phyloP scores from a whole-genome alignment of 139 green algal species.

The Protoeuglena noctilucae region DNA sequence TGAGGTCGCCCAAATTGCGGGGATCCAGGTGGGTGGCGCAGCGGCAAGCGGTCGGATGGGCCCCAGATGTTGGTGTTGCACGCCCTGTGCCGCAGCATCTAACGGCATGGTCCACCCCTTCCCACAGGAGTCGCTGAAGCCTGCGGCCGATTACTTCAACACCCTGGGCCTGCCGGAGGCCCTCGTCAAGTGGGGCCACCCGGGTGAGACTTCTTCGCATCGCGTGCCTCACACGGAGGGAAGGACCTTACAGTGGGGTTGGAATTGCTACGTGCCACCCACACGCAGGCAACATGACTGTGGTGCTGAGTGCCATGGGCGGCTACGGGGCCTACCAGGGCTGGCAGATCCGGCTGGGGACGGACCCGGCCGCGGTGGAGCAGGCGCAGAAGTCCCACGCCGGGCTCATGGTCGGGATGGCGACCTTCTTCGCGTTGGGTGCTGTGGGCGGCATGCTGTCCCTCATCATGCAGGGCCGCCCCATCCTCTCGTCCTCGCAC shows the following conservation, averaged over 20 bases:
- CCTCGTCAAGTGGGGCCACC: slow-evolving; percentile 18
- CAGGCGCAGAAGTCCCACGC: slow-evolving; percentile 58
- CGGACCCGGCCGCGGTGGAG: slow-evolving; percentile 24
- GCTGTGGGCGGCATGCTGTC: slow-evolving; percentile 51
- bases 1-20: too few species aligned
- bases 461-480: slow-evolving; percentile 55
- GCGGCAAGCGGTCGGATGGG: too few species aligned
- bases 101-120: too few species aligned
- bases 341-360: slow-evolving; percentile 35
- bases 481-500: slow-evolving; percentile 47
- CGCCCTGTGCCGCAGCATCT: too few species aligned
- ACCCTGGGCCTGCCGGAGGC: slow-evolving; percentile 25
- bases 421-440: slow-evolving; percentile 59
- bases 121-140: too few species aligned
- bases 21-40: too few species aligned
- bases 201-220: too few species aligned
- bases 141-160: slow-evolving; percentile 27
- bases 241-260: too few species aligned
- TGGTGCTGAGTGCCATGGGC: slow-evolving; percentile 29
- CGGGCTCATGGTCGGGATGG: slow-evolving; percentile 49
- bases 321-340: slow-evolving; percentile 36
- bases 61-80: too few species aligned
- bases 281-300: slow-evolving; percentile 61
- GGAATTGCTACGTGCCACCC: too few species aligned
- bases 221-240: too few species aligned